These are phyloP conservation scores for Lentinula guzmanii DNA, from an alignment of 768 basidiomycete species.

Conservation along the genomic window DNA sequence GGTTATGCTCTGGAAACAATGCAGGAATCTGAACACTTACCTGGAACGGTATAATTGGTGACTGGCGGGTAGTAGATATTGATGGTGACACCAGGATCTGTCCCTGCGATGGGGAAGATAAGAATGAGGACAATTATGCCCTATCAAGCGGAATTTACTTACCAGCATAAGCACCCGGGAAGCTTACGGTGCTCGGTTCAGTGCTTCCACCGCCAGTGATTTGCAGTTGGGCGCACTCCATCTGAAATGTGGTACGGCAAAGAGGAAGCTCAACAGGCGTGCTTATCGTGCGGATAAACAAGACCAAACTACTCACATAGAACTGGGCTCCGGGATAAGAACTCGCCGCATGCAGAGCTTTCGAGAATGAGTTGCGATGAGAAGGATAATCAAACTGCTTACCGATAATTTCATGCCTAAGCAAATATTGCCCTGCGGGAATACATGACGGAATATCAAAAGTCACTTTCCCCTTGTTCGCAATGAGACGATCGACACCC, in stretches of 20 bases:
- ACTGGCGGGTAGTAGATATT: constrained; percentile 19
- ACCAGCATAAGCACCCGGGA: constrained; percentile 24
- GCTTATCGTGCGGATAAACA: not conserved
- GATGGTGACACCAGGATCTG: constrained; percentile 26
- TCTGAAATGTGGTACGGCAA: constrained; percentile 7
- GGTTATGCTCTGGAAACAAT: not conserved
- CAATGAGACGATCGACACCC: constrained; percentile 35
- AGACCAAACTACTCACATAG: constrained; percentile 23
- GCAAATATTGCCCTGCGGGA: constrained; percentile 31
- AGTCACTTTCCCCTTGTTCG: constrained; percentile 36
- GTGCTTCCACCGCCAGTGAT: constrained; percentile 13
- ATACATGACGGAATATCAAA: constrained; percentile 37
- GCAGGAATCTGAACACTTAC: not conserved
- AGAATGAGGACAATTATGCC: not conserved
- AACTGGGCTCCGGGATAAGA: constrained; percentile 38
- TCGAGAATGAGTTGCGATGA: not conserved
- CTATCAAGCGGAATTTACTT: not conserved
- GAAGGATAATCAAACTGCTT: not conserved
- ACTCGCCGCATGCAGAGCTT: constrained; percentile 13
- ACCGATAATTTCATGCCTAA: constrained; percentile 39
- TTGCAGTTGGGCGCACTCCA: constrained; percentile 20
- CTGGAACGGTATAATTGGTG: constrained; percentile 14
- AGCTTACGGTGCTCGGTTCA: constrained; percentile 13
- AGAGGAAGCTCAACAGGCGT: not conserved
- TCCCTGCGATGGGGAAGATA: constrained; percentile 5